Evolutionary conservation across 768 basidiomycete species (phyloP), one percentile per base, ranked within the genome.

Genomic region (Podaxis sp.): DNA sequence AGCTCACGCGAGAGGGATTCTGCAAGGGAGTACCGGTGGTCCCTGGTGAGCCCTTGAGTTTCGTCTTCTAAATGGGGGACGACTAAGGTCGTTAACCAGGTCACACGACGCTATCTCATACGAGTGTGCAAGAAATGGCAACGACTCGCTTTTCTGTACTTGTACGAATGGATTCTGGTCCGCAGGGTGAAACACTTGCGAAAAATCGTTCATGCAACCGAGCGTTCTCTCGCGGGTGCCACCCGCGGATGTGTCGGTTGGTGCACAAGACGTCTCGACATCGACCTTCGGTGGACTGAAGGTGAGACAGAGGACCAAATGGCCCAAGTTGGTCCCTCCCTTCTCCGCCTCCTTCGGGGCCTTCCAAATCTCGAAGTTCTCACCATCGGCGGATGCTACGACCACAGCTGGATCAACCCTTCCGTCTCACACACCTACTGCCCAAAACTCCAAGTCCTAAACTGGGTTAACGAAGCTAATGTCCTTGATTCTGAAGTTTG

Each of bases 241-340:
- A 9, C 11, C 37, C 5, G 18, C 14, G 14, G 35, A 2, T 2
- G 57, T n/a, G 16, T 64, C 13, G 68, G 68, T 5, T 69, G 66
- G 70, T 68, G 68, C 63, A 68, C 67, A 2, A 63, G 63, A 42
- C 67, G 68, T 10, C 58, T 71, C 23, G 70, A 71, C 38, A 59
- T 59, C 28, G 51, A 42, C 16, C 4, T 52, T 27, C 46, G 25
- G 7, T 11, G 7, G 65, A 68, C 25, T 44, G 56, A 35, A 50
- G 67, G 44, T 48, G 66, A 42, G 65, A 69, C 46, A 14, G 10
- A 35, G 4, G 37, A 25, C 6, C 25, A 63, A 10, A 25, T 62
- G 6, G 35, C 32, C 16, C 1, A 51, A 7, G 47, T 47, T 4
- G 51, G 38, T 3, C 44, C 61, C 10, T 38, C 60, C 16, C 44